Conservation (phyloP, 768 basidiomycete genomes). For the Kwoniella dendrophila region DNA sequence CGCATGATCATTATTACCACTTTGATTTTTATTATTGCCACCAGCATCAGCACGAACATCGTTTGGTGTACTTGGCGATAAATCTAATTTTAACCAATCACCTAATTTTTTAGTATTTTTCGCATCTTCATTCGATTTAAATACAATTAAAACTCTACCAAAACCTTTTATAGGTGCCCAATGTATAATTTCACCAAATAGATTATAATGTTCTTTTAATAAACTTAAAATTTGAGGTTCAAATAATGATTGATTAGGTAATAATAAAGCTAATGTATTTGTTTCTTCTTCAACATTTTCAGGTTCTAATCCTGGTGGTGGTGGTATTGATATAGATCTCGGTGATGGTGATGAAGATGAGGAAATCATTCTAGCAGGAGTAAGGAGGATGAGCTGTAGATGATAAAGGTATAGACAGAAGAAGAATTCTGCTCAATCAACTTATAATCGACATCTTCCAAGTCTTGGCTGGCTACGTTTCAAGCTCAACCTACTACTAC, state of each 20-base stretch:
- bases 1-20: no score
- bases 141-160: constrained; percentile 80
- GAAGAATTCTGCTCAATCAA: no score
- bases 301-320: constrained; percentile 18
- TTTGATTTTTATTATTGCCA: constrained; percentile 15
- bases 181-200: constrained; percentile 78
- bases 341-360: neutral
- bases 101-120: constrained; percentile 65
- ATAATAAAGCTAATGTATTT: constrained; percentile 82
- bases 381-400: no score
- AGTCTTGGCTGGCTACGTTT: no score
- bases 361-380: neutral
- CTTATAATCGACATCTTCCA: no score
- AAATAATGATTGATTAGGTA: constrained; percentile 77
- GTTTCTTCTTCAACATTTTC: constrained; percentile 60
- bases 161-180: constrained; percentile 88
- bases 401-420: no score
- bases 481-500: no score
- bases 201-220: constrained; percentile 70
- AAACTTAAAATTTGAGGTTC: constrained; percentile 68
- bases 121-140: constrained; percentile 55
- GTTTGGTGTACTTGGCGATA: constrained; percentile 16
- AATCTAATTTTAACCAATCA: constrained; percentile 57
- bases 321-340: constrained; percentile 10
- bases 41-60: neutral